phyloP scores from a whole-genome alignment of 805 yeast species.

The Ogataea henricii region DNA sequence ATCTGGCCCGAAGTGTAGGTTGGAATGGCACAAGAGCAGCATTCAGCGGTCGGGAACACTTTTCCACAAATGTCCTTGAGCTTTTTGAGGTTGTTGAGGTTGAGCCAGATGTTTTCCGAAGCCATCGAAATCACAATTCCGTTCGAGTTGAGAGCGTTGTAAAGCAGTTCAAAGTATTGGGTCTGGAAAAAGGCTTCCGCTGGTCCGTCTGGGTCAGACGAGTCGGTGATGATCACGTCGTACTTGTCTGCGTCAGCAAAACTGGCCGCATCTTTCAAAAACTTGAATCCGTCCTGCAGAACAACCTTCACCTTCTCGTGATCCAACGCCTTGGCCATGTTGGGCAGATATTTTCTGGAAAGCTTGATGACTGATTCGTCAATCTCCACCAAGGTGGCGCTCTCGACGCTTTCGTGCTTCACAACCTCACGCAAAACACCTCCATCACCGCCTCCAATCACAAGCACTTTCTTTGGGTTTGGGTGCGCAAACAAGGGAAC shows the following conservation, averaged over 20 bases:
- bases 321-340: constrained; percentile 67
- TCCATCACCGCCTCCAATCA: constrained; percentile 96
- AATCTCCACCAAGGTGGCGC: constrained; percentile 81
- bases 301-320: constrained; percentile 68
- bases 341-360: constrained; percentile 70
- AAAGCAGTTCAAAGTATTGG: constrained; percentile 69
- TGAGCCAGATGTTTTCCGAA: constrained; percentile 78
- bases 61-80: constrained; percentile 49
- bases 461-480: constrained; percentile 72
- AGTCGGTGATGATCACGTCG: constrained; percentile 88
- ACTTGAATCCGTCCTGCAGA: constrained; percentile 84
- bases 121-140: constrained; percentile 77
- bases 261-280: constrained; percentile 47
- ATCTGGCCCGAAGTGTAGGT: constrained; percentile 87
- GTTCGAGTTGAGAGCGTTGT: constrained; percentile 59
- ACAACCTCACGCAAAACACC: constrained; percentile 89
- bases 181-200: constrained; percentile 86
- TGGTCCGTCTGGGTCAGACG: constrained; percentile 93
- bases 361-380: constrained; percentile 80
- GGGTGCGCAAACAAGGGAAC: constrained; percentile 78
- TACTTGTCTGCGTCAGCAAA: constrained; percentile 46
- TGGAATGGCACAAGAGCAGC: constrained; percentile 82
- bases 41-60: constrained; percentile 63
- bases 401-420: constrained; percentile 59
- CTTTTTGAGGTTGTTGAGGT: constrained; percentile 51